These are phyloP conservation scores for Rhizopus arrhizus DNA, from an alignment of 371 early-diverging fungal species.

Conservation along the genomic window DNA sequence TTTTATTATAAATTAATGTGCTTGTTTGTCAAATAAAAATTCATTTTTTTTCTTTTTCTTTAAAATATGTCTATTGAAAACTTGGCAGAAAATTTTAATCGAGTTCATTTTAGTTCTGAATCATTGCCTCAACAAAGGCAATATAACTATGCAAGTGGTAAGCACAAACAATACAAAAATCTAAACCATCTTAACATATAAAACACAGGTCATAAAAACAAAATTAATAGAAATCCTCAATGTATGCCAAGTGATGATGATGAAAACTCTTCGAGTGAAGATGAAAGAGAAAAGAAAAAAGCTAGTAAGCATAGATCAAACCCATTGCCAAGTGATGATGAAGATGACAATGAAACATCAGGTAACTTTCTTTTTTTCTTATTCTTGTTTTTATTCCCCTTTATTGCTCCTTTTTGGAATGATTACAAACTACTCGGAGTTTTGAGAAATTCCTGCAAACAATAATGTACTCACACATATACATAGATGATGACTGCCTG, in stretches of 20 bases:
- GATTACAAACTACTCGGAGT: not conserved
- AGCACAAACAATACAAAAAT: not conserved
- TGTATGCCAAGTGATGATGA: slow-evolving; percentile 53
- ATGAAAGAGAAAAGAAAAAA: slow-evolving; percentile 23
- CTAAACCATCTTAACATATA: not conserved
- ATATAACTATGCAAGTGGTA: slow-evolving; percentile 8
- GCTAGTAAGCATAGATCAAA: slow-evolving; percentile 6
- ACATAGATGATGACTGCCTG: not conserved
- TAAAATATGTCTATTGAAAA: slow-evolving; percentile 33
- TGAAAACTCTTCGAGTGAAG: slow-evolving; percentile 31
- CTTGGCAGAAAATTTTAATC: slow-evolving; percentile 27
- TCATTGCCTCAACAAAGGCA: slow-evolving; percentile 1
- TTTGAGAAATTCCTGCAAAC: not conserved
- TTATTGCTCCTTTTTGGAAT: slow-evolving; percentile 1
- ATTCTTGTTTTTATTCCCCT: not conserved
- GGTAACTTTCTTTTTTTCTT: slow-evolving; percentile 1
- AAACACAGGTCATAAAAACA: slow-evolving; percentile 3
- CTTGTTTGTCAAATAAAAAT: not conserved
- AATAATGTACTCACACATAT: not conserved
- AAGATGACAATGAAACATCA: slow-evolving; percentile 22
- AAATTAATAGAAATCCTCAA: slow-evolving; percentile 35
- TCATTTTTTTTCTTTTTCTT: slow-evolving; percentile 14
- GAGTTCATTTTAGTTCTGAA: slow-evolving; percentile 33
- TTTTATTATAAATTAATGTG: not conserved
- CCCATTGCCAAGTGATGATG: slow-evolving; percentile 44